A percentile compares a stretch with the other conserved stretches of the same genome.
Evolutionary conservation across 2,329 filamentous ascomycete species (phyloP).

Genomic region (Penicillium oxalicum): DNA sequence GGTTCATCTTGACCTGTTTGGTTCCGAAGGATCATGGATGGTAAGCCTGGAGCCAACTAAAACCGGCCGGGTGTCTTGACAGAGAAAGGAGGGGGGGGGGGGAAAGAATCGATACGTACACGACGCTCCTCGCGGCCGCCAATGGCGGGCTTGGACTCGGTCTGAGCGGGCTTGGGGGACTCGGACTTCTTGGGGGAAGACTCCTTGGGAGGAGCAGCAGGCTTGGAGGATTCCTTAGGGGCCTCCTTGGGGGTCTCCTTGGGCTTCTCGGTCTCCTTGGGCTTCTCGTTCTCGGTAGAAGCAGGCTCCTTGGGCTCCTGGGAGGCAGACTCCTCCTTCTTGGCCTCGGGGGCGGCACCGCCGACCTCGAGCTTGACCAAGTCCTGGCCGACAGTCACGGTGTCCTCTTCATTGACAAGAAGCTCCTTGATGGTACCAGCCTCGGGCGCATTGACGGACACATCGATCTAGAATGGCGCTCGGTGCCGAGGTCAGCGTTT

Average conservation of each 20-base stretch:
- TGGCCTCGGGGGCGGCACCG: constrained; percentile 52
- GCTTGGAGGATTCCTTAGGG: constrained; percentile 23
- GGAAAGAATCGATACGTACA: constrained; percentile 49
- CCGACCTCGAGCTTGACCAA: constrained; percentile 80
- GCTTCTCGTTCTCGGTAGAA: constrained; percentile 26
- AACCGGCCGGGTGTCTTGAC: too few species aligned
- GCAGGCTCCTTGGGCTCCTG: constrained; percentile 51
- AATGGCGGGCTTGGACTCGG: constrained; percentile 35
- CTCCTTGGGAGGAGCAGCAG: constrained; percentile 17
- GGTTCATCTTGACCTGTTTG: constrained; percentile 93
- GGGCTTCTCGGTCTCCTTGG: constrained; percentile 31
- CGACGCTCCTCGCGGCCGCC: constrained; percentile 82
- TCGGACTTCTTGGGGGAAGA: constrained; percentile 12
- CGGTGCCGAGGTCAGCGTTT: constrained; percentile 7
- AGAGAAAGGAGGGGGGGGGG: too few species aligned
- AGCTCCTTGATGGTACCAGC: constrained; percentile 89
- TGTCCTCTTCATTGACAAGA: constrained; percentile 88
- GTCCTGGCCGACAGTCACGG: constrained; percentile 89
- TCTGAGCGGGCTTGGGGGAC: constrained; percentile 15
- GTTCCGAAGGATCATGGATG: background rate
- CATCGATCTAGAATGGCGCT: constrained; percentile 65
- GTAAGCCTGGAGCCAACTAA: background rate
- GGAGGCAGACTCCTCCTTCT: constrained; percentile 50
- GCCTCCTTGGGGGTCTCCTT: constrained; percentile 24
- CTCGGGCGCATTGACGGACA: constrained; percentile 89